These are phyloP conservation scores for Potentilla sterilis DNA, from an alignment of 306 rosid genomes.

Conservation along the genomic window DNA sequence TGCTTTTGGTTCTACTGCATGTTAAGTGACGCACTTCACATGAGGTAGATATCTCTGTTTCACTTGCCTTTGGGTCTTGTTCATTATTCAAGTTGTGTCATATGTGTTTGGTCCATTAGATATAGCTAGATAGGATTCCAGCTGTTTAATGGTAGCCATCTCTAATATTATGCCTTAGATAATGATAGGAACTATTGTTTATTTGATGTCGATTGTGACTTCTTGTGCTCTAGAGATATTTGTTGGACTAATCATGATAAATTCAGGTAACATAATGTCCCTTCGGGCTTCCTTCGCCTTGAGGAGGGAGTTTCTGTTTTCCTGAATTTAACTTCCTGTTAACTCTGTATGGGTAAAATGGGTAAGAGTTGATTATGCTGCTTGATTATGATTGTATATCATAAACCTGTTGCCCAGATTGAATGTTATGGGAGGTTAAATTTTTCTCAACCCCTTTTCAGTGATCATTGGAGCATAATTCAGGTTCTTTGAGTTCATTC, in stretches of 20 bases:
- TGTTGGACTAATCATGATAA: not conserved
- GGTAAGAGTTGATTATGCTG: not conserved
- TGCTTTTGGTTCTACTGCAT: constrained; percentile 40
- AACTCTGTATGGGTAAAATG: not conserved
- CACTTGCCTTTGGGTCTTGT: constrained; percentile 15
- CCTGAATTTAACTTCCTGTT: not conserved
- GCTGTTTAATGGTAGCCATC: constrained; percentile 9
- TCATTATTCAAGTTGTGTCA: constrained; percentile 19
- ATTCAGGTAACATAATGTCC: not conserved
- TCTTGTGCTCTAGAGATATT: not conserved
- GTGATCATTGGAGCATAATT: constrained; percentile 10
- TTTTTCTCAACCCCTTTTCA: constrained; percentile 14
- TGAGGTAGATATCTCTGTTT: constrained; percentile 61
- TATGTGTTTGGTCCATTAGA: constrained; percentile 21
- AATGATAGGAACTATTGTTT: not conserved
- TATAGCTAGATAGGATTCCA: not conserved
- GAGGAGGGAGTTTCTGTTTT: not conserved
- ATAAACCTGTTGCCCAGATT: constrained; percentile 4
- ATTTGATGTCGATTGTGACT: not conserved
- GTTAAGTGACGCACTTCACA: constrained; percentile 52
- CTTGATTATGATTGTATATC: not conserved
- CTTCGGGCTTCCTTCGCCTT: not conserved
- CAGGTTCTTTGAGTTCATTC: constrained; percentile 6
- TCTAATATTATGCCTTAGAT: not conserved
- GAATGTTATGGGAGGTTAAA: constrained; percentile 9